Percentiles rank a stretch among this genome's conserved stretches.
phyloP scores from a whole-genome alignment of 495 filamentous ascomycete genomes.

The Aeminium ludgeri region DNA sequence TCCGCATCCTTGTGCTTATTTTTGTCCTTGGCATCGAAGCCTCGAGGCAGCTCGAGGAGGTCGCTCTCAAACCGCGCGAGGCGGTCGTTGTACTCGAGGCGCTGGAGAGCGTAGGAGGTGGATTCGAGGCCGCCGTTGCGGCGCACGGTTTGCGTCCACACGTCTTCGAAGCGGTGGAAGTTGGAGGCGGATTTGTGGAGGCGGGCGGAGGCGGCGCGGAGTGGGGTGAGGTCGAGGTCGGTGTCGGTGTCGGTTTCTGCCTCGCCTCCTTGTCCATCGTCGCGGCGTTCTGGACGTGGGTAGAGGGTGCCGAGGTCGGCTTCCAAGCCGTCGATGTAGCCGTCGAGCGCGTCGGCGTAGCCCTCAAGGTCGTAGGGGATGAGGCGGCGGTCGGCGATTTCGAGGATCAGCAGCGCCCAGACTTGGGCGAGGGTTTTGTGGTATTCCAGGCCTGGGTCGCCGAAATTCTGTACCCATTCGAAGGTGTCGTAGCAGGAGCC shows the following conservation, averaged over 20 bases:
- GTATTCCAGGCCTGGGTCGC: conserved; percentile 69
- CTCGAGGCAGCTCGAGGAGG: conserved; percentile 49
- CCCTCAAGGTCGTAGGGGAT: conserved; percentile 69
- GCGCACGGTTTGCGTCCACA: conserved; percentile 53
- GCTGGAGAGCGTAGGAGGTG: conserved; percentile 41
- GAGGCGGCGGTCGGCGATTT: conserved; percentile 63
- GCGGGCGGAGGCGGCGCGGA: conserved; percentile 44
- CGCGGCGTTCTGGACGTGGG: conserved; percentile 37
- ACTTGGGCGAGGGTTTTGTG: conserved; percentile 67
- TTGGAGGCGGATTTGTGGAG: conserved; percentile 40
- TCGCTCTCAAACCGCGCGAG: conserved; percentile 62
- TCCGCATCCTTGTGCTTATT: too few species aligned
- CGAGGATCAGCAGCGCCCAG: conserved; percentile 66
- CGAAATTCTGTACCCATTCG: conserved; percentile 63
- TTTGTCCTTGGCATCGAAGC: conserved; percentile 30
- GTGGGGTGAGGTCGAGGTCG: conserved; percentile 30
- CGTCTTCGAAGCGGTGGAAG: conserved; percentile 57
- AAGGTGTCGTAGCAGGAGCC: conserved; percentile 81
- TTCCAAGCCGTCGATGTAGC: conserved; percentile 50
- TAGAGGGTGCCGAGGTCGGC: conserved; percentile 24
- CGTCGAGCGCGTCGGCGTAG: conserved; percentile 46
- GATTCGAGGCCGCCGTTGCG: conserved; percentile 54
- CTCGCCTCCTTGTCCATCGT: conserved; percentile 23
- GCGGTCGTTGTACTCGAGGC: conserved; percentile 43
- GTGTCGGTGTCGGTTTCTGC: not conserved